Base-by-base conservation (phyloP, 208 protist genomes). In the Leishmania tarentolae region DNA sequence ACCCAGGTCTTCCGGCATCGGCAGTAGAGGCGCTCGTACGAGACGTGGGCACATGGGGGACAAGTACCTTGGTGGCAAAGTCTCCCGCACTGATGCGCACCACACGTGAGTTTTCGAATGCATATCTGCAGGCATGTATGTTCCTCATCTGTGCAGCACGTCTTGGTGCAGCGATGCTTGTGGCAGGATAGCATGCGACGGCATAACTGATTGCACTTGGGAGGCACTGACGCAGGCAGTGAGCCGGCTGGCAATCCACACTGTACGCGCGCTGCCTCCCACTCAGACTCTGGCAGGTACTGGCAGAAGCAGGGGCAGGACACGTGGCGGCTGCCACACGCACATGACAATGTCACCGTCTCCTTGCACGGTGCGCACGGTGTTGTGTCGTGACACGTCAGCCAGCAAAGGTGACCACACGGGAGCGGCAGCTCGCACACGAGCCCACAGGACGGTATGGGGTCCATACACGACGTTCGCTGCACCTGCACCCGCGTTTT, bases 61-160 rank as follows among this genome's bases (percentile, higher is more conserved):
- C 97, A 98, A 2, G 80, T 69, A 1, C 94, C 94, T n/a, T 78
- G 80, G 82, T 98, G 97, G 81, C 97, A 98, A 7, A 95, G 86
- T 77, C 88, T 85, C 40, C 89, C 90, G 74, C 97, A 98, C 73
- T 82, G 76, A 75, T 98, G 97, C 47, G 37, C 75, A 3, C 95
- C 94, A 81, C 97, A 98, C 3, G 84, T 19, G 4, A 98, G 87
- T 74, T 93, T 91, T 81, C 94, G 94, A n/a, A 80, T 90, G 87
- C 97, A 98, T 61, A 95, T 84, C 81, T 91, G 83, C 56, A 87
- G 80, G 72, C 97, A 98, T 37, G 83, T 89, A 89, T 98, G 96
- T 57, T 96, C 91, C 47, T 50, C 52, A 72, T 96, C 92, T 15
- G 85, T 89, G 85, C 95, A 98, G 88, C 95, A 98, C 50, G 88